phyloP scores from a whole-genome alignment of 768 basidiomycete genomes.

The Auriculariales sp. region DNA sequence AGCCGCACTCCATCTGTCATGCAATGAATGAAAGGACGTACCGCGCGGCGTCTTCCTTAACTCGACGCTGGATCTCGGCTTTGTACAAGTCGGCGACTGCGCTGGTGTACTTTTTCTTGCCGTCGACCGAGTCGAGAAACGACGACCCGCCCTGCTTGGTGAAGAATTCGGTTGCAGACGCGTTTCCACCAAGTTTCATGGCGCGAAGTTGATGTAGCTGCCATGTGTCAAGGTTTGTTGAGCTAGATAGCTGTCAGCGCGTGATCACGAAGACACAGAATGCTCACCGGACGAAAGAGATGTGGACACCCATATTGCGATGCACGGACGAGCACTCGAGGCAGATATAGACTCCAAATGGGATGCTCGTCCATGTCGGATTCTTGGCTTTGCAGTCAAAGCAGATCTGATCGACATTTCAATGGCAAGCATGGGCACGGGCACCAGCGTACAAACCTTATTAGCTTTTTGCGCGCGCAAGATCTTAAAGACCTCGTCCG shows the following conservation, averaged over 20 bases:
- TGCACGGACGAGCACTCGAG: constrained; percentile 92
- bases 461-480: constrained; percentile 79
- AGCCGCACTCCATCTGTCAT: not conserved
- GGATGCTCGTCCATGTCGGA: constrained; percentile 95
- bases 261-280: not conserved
- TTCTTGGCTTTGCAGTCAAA: constrained; percentile 94
- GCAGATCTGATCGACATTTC: constrained; percentile 41
- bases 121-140: constrained; percentile 55
- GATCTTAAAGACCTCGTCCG: constrained; percentile 72
- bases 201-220: constrained; percentile 77
- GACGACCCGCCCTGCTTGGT: constrained; percentile 68
- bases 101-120: constrained; percentile 82
- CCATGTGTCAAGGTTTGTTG: constrained; percentile 95
- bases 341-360: constrained; percentile 94
- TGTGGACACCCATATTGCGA: constrained; percentile 95
- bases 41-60: constrained; percentile 60
- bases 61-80: constrained; percentile 72
- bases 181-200: constrained; percentile 95
- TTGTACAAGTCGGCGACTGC: constrained; percentile 79
- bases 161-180: constrained; percentile 76
- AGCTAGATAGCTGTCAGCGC: constrained; percentile 32
- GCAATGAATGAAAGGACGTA: constrained; percentile 28
- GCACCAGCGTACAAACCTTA: constrained; percentile 33
- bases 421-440: constrained; percentile 2
- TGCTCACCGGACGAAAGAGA: constrained; percentile 84